Conservation (phyloP, 2,329 filamentous ascomycete species). For the Xylaria polymorpha region DNA sequence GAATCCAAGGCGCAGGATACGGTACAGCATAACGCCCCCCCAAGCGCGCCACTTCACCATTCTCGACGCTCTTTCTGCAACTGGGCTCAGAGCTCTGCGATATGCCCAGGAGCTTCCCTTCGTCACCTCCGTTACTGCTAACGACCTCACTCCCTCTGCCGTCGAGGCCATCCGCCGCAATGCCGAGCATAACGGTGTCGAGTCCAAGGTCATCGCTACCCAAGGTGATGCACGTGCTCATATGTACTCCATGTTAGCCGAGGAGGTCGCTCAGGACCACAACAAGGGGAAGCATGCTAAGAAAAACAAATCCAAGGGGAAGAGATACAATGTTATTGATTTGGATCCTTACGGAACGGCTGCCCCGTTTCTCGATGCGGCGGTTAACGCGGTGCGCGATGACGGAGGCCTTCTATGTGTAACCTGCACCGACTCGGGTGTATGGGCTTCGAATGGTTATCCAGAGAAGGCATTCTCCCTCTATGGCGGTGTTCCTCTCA, state of each 20-base stretch:
- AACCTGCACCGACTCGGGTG: constrained; percentile 94
- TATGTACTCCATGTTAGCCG: constrained; percentile 82
- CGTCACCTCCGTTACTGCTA: constrained; percentile 83
- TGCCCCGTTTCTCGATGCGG: constrained; percentile 90
- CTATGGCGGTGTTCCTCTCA: constrained; percentile 91
- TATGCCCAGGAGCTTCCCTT: constrained; percentile 94
- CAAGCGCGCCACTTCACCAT: constrained; percentile 75
- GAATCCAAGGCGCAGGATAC: constrained; percentile 32
- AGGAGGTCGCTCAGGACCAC: constrained; percentile 59
- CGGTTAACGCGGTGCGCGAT: constrained; percentile 82
- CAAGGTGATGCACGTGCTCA: constrained; percentile 87
- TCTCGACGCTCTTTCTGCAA: constrained; percentile 93
- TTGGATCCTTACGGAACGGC: constrained; percentile 96
- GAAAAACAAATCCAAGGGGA: constrained; percentile 55
- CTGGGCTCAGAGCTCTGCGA: constrained; percentile 87
- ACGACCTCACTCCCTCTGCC: constrained; percentile 84
- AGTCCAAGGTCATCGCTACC: constrained; percentile 76
- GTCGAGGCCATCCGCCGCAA: constrained; percentile 86
- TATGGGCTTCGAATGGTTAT: constrained; percentile 95
- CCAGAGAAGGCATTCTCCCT: constrained; percentile 92
- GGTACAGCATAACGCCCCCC: constrained; percentile 43
- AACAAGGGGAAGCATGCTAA: constrained; percentile 54
- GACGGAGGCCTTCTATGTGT: constrained; percentile 93
- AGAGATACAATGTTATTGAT: constrained; percentile 92
- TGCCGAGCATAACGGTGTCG: constrained; percentile 82